A percentile compares a stretch with the other conserved stretches of the same genome.
phyloP scores from a whole-genome alignment of 306 rosid genomes.

The Coriaria nepalensis region DNA sequence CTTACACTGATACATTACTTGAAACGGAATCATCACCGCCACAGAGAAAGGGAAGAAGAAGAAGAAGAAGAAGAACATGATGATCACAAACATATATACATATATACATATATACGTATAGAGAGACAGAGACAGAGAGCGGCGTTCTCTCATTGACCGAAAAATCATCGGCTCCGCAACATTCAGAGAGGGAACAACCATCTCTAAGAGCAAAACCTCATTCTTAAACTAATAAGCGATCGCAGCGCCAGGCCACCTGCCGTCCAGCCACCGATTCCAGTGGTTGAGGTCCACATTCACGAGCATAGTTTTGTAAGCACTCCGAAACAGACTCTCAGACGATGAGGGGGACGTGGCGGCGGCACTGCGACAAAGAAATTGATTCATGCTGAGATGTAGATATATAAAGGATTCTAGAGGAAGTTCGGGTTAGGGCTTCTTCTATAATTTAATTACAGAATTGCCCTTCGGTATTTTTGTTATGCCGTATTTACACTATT shows the following conservation, averaged over 20 bases:
- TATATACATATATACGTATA: background rate
- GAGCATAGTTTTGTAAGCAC: no score
- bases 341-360: no score
- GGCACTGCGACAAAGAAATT: no score
- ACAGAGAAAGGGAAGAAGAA: conserved; percentile 4
- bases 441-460: no score
- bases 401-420: no score
- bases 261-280: background rate
- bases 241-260: background rate
- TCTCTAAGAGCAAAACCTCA: conserved; percentile 21
- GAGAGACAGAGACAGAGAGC: conserved; percentile 6
- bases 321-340: no score
- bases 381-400: no score
- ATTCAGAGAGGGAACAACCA: conserved; percentile 9
- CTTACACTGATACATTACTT: conserved; percentile 7
- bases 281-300: no score
- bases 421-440: no score
- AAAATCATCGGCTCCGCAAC: conserved; percentile 22
- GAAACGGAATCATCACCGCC: conserved; percentile 21
- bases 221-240: conserved; percentile 16
- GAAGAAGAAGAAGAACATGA: conserved; percentile 6
- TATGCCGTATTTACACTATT: no score
- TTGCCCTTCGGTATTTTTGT: no score
- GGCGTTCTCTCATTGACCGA: background rate
- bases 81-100: background rate